phyloP scores from a whole-genome alignment of 2,329 filamentous ascomycete species.

The Immersiporthe knoxdaviesiana region DNA sequence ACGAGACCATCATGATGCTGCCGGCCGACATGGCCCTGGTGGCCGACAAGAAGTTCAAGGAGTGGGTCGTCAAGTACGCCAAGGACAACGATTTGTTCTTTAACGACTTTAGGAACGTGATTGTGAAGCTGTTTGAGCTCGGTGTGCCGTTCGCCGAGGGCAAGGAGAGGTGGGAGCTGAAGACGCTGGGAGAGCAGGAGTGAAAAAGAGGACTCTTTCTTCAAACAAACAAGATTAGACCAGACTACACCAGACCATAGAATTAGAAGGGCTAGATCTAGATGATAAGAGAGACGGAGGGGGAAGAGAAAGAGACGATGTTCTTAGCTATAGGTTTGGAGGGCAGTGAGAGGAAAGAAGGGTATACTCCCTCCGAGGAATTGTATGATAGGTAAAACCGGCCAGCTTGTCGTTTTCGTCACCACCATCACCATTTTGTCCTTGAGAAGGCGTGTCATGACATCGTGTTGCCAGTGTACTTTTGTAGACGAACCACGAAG shows the following conservation, averaged over 20 bases:
- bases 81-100: conserved; percentile 92
- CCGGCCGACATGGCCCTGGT: conserved; percentile 87
- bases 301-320: too few relatives aligned
- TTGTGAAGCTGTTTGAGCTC: conserved; percentile 86
- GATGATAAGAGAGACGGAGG: too few relatives aligned
- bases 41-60: conserved; percentile 84
- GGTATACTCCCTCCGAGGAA: neutral
- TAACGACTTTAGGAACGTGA: conserved; percentile 82
- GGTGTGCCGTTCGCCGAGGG: conserved; percentile 83
- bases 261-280: neutral
- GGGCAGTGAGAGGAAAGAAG: neutral
- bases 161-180: conserved; percentile 66
- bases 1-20: conserved; percentile 94
- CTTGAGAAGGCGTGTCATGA: neutral
- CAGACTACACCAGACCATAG: too few relatives aligned
- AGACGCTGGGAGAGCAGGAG: conserved; percentile 51
- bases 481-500: neutral
- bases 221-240: too few relatives aligned
- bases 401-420: neutral
- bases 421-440: neutral
- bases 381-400: neutral
- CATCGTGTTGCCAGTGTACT: neutral
- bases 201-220: neutral
- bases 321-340: neutral
- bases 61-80: conserved; percentile 83